Conservation (phyloP, 2,329 filamentous ascomycete species). For the Ophiocordyceps camponoti-leonardi region DNA sequence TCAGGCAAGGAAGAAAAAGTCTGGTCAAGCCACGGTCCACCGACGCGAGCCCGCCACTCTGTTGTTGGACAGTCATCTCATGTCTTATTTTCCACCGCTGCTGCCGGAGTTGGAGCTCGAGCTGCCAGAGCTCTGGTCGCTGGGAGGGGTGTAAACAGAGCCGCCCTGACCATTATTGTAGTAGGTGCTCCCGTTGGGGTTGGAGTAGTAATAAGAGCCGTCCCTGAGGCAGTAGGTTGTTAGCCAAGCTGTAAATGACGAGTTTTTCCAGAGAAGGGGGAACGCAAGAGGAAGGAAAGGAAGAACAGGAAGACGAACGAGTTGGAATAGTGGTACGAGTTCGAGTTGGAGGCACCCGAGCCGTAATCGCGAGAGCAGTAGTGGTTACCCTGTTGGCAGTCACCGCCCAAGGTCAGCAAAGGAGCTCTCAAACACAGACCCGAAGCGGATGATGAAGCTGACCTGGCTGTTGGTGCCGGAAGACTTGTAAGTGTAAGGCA, state of each 20-base stretch:
- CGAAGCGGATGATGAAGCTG: not conserved
- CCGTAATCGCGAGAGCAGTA: conserved; percentile 50
- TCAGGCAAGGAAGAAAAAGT: no score
- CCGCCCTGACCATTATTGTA: conserved; percentile 42
- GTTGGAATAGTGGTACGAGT: conserved; percentile 55
- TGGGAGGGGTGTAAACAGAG: conserved; percentile 42
- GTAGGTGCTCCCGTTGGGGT: conserved; percentile 51
- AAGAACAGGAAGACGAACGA: conserved; percentile 16
- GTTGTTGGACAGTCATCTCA: no score
- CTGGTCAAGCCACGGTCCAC: no score
- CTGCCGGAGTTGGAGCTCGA: conserved; percentile 1
- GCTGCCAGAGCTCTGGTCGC: conserved; percentile 13
- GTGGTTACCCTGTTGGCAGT: conserved; percentile 41
- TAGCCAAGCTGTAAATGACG: not conserved
- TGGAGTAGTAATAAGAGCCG: conserved; percentile 59
- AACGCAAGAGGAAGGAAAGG: conserved; percentile 31
- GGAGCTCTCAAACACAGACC: not conserved
- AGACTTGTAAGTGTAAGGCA: conserved; percentile 26
- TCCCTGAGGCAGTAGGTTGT: conserved; percentile 19
- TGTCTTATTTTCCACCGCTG: not conserved
- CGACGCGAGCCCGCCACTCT: no score
- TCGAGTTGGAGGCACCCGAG: conserved; percentile 32
- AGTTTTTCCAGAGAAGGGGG: no score
- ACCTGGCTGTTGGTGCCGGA: conserved; percentile 48
- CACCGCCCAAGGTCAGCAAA: not conserved